Evolutionary conservation across 208 protist genomes (phyloP).

Genomic region (Trypanosoma brucei): DNA sequence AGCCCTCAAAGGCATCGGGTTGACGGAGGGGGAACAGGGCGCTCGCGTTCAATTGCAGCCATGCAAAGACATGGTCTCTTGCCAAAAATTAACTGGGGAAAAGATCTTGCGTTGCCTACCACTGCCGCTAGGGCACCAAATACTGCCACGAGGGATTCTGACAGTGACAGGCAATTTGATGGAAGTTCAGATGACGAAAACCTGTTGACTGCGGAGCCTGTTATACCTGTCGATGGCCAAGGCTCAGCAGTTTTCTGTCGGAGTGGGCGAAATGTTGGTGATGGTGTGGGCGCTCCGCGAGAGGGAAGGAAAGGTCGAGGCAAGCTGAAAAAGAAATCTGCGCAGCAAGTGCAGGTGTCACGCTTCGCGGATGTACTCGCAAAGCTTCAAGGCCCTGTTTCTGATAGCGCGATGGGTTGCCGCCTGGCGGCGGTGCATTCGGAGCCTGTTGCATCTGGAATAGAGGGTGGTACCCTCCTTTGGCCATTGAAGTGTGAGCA

Average conservation of each 20-base stretch:
- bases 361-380: conserved; percentile 2
- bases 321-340: conserved; percentile 4
- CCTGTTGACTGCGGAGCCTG: background rate
- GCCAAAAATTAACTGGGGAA: background rate
- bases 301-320: background rate
- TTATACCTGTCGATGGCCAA: background rate
- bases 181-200: background rate
- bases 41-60: background rate
- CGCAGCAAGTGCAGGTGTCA: background rate
- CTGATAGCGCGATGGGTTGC: conserved; percentile 1
- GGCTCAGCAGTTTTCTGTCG: background rate
- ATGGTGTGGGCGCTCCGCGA: background rate
- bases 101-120: background rate
- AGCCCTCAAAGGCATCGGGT: background rate
- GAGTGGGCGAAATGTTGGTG: background rate
- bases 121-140: too few species aligned
- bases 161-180: background rate
- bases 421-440: conserved; percentile 6
- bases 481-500: conserved; percentile 67
- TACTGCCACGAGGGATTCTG: background rate
- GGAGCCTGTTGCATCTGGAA: background rate
- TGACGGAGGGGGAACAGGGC: background rate
- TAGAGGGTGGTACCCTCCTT: conserved; percentile 1
- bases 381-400: background rate
- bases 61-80: background rate